Evolutionary conservation across 2,329 filamentous ascomycete species (phyloP).

Genomic region (Calonectria montana): DNA sequence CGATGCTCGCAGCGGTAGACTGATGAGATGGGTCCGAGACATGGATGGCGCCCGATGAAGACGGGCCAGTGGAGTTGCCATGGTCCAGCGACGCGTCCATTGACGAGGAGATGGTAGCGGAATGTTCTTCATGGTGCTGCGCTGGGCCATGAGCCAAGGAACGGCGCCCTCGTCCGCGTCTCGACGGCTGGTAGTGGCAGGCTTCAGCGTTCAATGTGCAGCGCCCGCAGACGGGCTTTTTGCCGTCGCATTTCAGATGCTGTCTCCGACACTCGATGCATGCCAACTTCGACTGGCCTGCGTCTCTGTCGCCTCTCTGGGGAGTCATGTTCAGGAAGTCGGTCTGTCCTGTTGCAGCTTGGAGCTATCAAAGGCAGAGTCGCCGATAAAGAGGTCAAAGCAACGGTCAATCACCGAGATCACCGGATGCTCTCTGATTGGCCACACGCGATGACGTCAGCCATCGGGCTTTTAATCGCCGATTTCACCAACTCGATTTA

Average conservation of each 20-base stretch:
- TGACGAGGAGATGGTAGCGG: neutral
- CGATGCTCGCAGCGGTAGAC: neutral
- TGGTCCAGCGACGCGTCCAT: neutral
- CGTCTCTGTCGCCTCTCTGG: neutral
- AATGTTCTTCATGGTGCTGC: neutral
- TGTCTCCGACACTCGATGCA: constrained; percentile 36
- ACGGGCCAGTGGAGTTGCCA: neutral
- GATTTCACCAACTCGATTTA: neutral
- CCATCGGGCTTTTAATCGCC: neutral
- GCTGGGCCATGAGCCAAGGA: neutral
- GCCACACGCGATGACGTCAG: neutral
- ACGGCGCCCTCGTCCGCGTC: neutral
- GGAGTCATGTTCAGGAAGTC: neutral
- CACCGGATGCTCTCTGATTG: neutral
- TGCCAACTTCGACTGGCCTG: constrained; percentile 17
- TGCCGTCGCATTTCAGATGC: constrained; percentile 37
- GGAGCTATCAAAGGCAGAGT: neutral
- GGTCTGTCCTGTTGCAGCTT: neutral
- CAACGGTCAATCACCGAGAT: neutral
- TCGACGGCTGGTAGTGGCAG: neutral
- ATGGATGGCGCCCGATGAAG: neutral
- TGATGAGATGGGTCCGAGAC: neutral
- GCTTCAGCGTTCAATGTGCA: constrained; percentile 22
- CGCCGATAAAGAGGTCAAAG: neutral
- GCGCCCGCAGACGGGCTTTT: constrained; percentile 33